These are phyloP conservation scores for Arctium minus DNA, from an alignment of 129 eudicot genomes.

Conservation along the genomic window DNA sequence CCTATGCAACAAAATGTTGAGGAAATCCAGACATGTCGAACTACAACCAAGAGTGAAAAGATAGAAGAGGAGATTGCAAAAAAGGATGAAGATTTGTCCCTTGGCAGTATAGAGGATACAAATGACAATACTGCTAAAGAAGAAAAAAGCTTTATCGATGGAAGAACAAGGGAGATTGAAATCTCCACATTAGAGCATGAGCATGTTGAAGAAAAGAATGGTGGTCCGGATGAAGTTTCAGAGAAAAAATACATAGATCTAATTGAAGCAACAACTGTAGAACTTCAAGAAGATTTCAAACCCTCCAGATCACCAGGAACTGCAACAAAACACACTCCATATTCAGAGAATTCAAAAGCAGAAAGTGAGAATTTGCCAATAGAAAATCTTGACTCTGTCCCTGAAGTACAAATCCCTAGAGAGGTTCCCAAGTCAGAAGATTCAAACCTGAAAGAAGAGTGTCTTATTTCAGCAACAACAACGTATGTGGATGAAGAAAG, in stretches of 20 bases:
- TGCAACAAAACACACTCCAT: slow-evolving; percentile 6
- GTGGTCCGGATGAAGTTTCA: slow-evolving; percentile 21
- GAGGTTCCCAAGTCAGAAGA: slow-evolving; percentile 15
- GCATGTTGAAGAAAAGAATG: slow-evolving; percentile 15
- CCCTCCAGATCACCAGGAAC: slow-evolving; percentile 16
- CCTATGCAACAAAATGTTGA: slow-evolving; percentile 13
- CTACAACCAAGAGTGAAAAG: slow-evolving; percentile 15
- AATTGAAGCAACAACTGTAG: slow-evolving; percentile 30
- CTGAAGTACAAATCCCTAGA: slow-evolving; percentile 10
- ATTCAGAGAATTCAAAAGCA: slow-evolving; percentile 4
- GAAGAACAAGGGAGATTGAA: slow-evolving; percentile 23
- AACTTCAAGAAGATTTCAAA: slow-evolving; percentile 25
- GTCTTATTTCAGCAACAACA: slow-evolving; percentile 8
- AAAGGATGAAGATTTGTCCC: slow-evolving; percentile 17
- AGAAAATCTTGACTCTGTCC: slow-evolving; percentile 18
- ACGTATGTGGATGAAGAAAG: slow-evolving; percentile 21
- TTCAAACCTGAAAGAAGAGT: slow-evolving; percentile 13
- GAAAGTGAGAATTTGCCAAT: slow-evolving; percentile 16
- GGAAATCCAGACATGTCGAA: slow-evolving; percentile 13
- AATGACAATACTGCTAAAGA: slow-evolving; percentile 7
- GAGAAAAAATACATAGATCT: slow-evolving; percentile 2
- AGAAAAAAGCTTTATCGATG: slow-evolving; percentile 10
- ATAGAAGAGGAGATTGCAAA: slow-evolving; percentile 15
- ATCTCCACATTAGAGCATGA: slow-evolving; percentile 18
- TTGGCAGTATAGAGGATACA: slow-evolving; percentile 11